Base-by-base conservation (phyloP, 352 stramenopile species). In the Globisporangium spiculum region DNA sequence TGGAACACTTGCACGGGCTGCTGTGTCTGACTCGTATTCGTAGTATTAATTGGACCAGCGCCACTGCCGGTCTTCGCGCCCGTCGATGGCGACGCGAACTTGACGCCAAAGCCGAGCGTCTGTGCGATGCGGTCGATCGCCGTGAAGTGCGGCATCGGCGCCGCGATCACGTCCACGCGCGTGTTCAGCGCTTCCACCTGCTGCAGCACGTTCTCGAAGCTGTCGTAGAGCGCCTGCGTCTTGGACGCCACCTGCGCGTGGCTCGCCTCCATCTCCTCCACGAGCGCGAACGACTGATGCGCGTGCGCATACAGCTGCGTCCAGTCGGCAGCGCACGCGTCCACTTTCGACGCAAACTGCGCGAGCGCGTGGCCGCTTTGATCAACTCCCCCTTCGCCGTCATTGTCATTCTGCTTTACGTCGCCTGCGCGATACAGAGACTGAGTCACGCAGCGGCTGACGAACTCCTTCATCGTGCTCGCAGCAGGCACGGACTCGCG, bases 231-330 rank as follows among this genome's bases (percentile, higher is more conserved):
- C 20, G 88, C 84, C 32, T 84, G 80, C 3, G 88, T 95, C 75
- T 90, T 90, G 63, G 76, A 70, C 26, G 82, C 83, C 30, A 95
- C 86, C 60, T 92, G 84, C 44, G 74, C 81, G 72, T 95, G 88
- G 70, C 83, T 90, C n/a, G 75, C 69, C 63, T 95, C 88, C 88
- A 95, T 93, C 50, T 93, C 84, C 18, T 88, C 77, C 27, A 95
- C 83, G 12, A 93, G 74, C 16, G 74, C 80, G 27, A 91, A 79
- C 22, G 84, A 86, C 26, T 84, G 64, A 34, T 90, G 77, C 4
- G 85, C 84, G 65, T 93, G 83, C 24, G 73, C 68, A 36, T 78
- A 77, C 57, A 94, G 60, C 46, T 58, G 59, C 30, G 70, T 34
- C 79, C 87, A 91, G 56, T 84, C 67, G 4, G 57, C 27, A 22